A percentile compares a stretch with the other conserved stretches of the same genome.
phyloP scores from a whole-genome alignment of 139 green algal species.

The Micractinium conductrix region DNA sequence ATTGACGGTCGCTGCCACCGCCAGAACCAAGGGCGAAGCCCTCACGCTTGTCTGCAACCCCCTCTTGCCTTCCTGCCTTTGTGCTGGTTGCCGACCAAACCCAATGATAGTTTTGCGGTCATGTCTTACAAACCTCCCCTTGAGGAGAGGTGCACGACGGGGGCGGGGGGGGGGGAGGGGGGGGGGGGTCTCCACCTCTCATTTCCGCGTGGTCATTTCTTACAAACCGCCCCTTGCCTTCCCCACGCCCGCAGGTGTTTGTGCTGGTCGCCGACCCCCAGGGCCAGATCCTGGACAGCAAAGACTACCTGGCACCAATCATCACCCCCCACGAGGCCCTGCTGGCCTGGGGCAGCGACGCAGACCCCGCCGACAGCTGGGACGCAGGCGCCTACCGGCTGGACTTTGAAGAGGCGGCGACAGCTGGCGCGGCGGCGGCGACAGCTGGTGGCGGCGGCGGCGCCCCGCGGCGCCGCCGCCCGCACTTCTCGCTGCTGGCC shows the following conservation, averaged over 20 bases:
- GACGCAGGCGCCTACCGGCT: slow-evolving; percentile 34
- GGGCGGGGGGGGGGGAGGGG: too few species aligned
- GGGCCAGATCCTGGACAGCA: slow-evolving; percentile 83
- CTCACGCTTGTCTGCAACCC: too few species aligned
- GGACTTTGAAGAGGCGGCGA: slow-evolving; percentile 50
- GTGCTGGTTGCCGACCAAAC: too few species aligned
- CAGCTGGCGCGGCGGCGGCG: not conserved
- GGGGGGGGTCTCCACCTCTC: too few species aligned
- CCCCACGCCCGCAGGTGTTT: slow-evolving; percentile 66
- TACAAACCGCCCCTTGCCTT: too few species aligned
- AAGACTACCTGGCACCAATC: slow-evolving; percentile 91
- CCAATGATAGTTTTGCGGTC: too few species aligned
- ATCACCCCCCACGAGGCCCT: slow-evolving; percentile 92
- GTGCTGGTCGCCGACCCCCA: slow-evolving; percentile 79
- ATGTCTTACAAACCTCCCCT: too few species aligned
- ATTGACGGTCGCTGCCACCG: too few species aligned
- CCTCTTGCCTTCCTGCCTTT: too few species aligned
- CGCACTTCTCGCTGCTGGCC: slow-evolving; percentile 8
- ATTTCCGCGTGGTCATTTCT: too few species aligned
- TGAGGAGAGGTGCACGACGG: too few species aligned
- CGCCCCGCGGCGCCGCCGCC: not conserved
- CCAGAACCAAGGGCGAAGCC: too few species aligned
- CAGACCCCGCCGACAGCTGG: slow-evolving; percentile 43
- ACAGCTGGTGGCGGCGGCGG: not conserved
- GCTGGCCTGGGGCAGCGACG: slow-evolving; percentile 56